These are phyloP conservation scores for Paramarasmius palmivorus DNA, from an alignment of 1,284 basidiomycete genomes.

Conservation along the genomic window DNA sequence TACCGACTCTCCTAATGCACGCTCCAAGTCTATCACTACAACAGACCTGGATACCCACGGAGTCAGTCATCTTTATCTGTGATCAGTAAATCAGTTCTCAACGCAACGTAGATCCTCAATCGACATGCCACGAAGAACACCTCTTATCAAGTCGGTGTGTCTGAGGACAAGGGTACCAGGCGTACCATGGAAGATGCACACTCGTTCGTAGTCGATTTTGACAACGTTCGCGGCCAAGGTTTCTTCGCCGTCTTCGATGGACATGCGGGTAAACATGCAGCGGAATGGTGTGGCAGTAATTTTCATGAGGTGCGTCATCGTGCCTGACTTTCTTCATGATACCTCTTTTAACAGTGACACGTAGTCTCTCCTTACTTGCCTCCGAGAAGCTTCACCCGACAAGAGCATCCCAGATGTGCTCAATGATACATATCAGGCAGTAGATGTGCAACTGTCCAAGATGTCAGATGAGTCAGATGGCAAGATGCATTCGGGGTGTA, in stretches of 20 bases:
- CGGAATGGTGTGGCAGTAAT: slow-evolving; percentile 97
- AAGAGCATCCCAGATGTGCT: slow-evolving; percentile 83
- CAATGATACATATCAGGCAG: slow-evolving; percentile 91
- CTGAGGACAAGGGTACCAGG: slow-evolving; percentile 89
- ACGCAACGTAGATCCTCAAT: slow-evolving; percentile 48
- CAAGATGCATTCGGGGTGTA: slow-evolving; percentile 95
- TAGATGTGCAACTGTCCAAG: slow-evolving; percentile 81
- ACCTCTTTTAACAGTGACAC: slow-evolving; percentile 8
- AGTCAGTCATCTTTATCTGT: slow-evolving; percentile 43
- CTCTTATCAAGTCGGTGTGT: slow-evolving; percentile 83
- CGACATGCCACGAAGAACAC: slow-evolving; percentile 57
- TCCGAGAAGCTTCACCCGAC: slow-evolving; percentile 46
- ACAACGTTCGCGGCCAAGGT: slow-evolving; percentile 87
- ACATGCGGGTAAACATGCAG: slow-evolving; percentile 97
- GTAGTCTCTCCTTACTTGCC: slow-evolving; percentile 56
- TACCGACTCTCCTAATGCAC: slow-evolving; percentile 60
- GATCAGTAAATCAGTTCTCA: slow-evolving; percentile 7
- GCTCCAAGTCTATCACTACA: slow-evolving; percentile 74
- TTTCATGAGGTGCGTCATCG: slow-evolving; percentile 80
- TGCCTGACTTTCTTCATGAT: slow-evolving; percentile 3
- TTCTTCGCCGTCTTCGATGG: slow-evolving; percentile 99
- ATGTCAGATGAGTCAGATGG: slow-evolving; percentile 84
- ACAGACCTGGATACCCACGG: slow-evolving; percentile 76
- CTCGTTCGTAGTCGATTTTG: slow-evolving; percentile 94
- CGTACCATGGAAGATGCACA: slow-evolving; percentile 98